phyloP scores from a whole-genome alignment of 2,329 filamentous ascomycete species.

The Xylariaceae sp. region DNA sequence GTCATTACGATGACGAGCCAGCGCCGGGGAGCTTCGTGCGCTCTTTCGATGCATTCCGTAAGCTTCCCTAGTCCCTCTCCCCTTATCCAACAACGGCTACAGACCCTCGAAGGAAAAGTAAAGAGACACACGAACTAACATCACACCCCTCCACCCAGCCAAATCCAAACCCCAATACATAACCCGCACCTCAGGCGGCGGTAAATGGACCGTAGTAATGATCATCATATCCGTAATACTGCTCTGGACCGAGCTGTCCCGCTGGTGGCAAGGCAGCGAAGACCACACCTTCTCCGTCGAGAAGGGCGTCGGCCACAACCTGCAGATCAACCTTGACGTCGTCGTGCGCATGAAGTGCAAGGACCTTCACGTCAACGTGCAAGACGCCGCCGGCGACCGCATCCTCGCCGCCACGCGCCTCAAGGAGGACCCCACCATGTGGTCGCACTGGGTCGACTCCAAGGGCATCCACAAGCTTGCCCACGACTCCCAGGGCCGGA shows the following conservation, averaged over 20 bases:
- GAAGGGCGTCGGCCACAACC: conserved; percentile 77
- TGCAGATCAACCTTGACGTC: conserved; percentile 96
- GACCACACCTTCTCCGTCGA: conserved; percentile 91
- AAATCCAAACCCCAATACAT: conserved; percentile 96
- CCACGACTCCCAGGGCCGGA: conserved; percentile 49
- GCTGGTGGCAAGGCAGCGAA: conserved; percentile 82
- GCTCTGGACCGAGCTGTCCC: conserved; percentile 69
- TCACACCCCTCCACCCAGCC: conserved; percentile 47
- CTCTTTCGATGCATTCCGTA: conserved; percentile 97
- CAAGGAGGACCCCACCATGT: conserved; percentile 71
- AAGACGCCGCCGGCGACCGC: conserved; percentile 88
- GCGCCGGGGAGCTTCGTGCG: conserved; percentile 65
- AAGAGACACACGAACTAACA: conserved; percentile 20
- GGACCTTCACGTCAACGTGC: conserved; percentile 92
- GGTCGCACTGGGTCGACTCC: conserved; percentile 74
- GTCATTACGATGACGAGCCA: conserved; percentile 71
- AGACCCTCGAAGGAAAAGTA: no score
- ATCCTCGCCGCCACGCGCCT: conserved; percentile 78
- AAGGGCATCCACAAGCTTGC: conserved; percentile 62
- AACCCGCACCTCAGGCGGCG: conserved; percentile 76
- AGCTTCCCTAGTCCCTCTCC: conserved; percentile 30
- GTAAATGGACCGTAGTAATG: conserved; percentile 89
- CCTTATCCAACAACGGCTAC: conserved; percentile 12
- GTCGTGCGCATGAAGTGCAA: conserved; percentile 84
- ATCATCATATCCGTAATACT: conserved; percentile 70